A percentile compares a stretch with the other conserved stretches of the same genome.
These are phyloP conservation scores for Blastobotrys capitulatus DNA, from an alignment of 1,139 yeast genomes.

Conservation along the genomic window DNA sequence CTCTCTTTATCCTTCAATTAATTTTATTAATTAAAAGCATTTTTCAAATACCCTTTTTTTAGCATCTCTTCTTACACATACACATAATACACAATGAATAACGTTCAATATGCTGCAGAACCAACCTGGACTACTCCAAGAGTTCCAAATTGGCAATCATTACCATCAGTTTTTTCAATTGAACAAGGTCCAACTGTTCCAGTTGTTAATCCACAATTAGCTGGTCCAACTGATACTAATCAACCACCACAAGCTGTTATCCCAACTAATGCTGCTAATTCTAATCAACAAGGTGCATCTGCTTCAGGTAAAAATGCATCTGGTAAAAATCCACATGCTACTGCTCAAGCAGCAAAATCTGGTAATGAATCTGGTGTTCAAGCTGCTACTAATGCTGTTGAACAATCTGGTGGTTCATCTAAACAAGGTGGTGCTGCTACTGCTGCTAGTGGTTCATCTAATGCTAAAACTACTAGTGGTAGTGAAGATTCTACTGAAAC, in stretches of 20 bases:
- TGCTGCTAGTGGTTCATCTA: background rate
- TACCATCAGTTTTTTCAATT: slow-evolving; percentile 9
- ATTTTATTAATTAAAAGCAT: too few species aligned
- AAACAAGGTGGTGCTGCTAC: background rate
- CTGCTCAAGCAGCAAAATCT: slow-evolving; percentile 1
- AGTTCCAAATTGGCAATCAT: slow-evolving; percentile 11
- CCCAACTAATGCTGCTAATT: background rate
- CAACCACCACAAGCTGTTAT: background rate
- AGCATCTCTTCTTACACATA: background rate
- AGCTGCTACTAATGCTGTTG: background rate
- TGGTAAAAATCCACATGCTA: background rate
- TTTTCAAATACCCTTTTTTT: too few species aligned
- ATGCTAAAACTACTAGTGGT: background rate
- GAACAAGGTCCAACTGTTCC: slow-evolving; percentile 9
- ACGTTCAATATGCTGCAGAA: background rate
- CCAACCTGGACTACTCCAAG: slow-evolving; percentile 7
- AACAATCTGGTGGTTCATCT: background rate
- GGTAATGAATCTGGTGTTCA: background rate
- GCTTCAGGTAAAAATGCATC: background rate
- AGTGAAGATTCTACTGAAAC: background rate
- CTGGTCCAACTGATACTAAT: slow-evolving; percentile 1
- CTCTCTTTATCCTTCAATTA: too few species aligned
- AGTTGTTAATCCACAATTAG: slow-evolving; percentile 1
- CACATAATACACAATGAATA: background rate
- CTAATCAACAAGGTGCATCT: background rate